Evolutionary conservation across 2,329 filamentous ascomycete species (phyloP).

Genomic region (Fusarium pseudograminearum): DNA sequence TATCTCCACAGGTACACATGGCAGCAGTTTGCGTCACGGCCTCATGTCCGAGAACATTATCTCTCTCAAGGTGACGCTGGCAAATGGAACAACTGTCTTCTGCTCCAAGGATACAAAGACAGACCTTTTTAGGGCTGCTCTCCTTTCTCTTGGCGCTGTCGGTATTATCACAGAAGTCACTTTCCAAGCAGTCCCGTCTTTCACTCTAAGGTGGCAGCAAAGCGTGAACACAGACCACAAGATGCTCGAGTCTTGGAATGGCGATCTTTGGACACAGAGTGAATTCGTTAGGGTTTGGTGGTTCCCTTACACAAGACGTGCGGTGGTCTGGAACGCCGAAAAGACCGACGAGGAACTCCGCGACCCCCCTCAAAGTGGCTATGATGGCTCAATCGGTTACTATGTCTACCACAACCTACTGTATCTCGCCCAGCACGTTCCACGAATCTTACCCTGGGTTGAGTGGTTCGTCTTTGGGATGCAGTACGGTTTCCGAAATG

Average conservation of each 20-base stretch:
- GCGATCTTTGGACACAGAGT: slow-evolving; percentile 80
- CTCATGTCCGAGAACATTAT: slow-evolving; percentile 83
- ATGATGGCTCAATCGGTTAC: slow-evolving; percentile 84
- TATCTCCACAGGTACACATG: slow-evolving; percentile 93
- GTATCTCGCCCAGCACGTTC: slow-evolving; percentile 81
- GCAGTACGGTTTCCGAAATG: slow-evolving; percentile 91
- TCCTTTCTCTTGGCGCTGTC: slow-evolving; percentile 88
- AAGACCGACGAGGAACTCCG: slow-evolving; percentile 74
- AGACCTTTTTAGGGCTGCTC: slow-evolving; percentile 87
- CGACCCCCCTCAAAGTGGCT: slow-evolving; percentile 77
- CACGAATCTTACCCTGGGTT: slow-evolving; percentile 84
- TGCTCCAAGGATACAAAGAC: slow-evolving; percentile 78
- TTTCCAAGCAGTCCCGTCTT: slow-evolving; percentile 81
- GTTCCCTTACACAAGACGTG: slow-evolving; percentile 91
- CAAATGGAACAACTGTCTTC: slow-evolving; percentile 78
- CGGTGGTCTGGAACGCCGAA: slow-evolving; percentile 90
- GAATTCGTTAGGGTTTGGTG: slow-evolving; percentile 98
- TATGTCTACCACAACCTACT: slow-evolving; percentile 93
- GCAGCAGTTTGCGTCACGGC: slow-evolving; percentile 85
- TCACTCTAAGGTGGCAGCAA: slow-evolving; percentile 89
- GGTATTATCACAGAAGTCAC: slow-evolving; percentile 93
- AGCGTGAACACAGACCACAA: slow-evolving; percentile 76
- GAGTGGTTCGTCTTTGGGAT: slow-evolving; percentile 98
- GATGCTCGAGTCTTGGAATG: slow-evolving; percentile 78
- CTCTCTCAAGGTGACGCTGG: slow-evolving; percentile 82